Evolutionary conservation across 1,284 basidiomycete species (phyloP).

Genomic region (Amylostereum chailletii): DNA sequence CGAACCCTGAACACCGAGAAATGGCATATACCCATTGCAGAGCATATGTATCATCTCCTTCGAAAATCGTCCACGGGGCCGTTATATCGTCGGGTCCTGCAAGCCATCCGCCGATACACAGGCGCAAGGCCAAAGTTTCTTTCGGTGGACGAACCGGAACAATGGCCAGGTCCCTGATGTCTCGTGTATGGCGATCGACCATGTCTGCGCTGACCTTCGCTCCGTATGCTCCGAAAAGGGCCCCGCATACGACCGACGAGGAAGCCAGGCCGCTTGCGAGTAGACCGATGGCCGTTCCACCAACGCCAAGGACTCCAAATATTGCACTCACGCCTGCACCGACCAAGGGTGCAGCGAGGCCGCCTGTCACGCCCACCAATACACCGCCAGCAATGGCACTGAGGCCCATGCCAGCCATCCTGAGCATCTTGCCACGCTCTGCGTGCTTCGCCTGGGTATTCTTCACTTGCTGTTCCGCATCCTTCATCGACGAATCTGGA

Average conservation of each 20-base stretch:
- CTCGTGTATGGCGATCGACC: constrained; percentile 41
- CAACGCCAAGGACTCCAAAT: constrained; percentile 42
- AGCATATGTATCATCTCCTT: constrained; percentile 45
- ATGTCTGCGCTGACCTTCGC: constrained; percentile 39
- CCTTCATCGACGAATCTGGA: constrained; percentile 34
- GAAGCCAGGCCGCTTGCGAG: constrained; percentile 47
- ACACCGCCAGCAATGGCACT: constrained; percentile 49
- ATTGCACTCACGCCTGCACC: constrained; percentile 44
- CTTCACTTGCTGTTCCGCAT: constrained; percentile 35
- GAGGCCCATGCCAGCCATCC: constrained; percentile 40
- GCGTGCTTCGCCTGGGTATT: constrained; percentile 34
- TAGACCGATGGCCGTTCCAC: constrained; percentile 44
- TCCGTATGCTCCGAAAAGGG: constrained; percentile 51
- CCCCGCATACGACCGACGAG: constrained; percentile 47
- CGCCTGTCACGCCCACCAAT: constrained; percentile 46
- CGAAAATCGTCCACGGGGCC: constrained; percentile 45
- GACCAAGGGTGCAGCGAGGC: constrained; percentile 49
- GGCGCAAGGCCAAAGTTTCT: constrained; percentile 41
- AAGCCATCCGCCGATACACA: constrained; percentile 54
- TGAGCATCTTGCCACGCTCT: constrained; percentile 28
- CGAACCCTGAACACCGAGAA: neutral
- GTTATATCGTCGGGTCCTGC: constrained; percentile 34
- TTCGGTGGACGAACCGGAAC: constrained; percentile 32
- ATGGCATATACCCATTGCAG: constrained; percentile 42
- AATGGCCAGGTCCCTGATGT: constrained; percentile 47